Percentiles rank a stretch among this genome's conserved stretches.
Conservation (phyloP, 2,329 filamentous ascomycete species). For the Talaromyces pinophilus region DNA sequence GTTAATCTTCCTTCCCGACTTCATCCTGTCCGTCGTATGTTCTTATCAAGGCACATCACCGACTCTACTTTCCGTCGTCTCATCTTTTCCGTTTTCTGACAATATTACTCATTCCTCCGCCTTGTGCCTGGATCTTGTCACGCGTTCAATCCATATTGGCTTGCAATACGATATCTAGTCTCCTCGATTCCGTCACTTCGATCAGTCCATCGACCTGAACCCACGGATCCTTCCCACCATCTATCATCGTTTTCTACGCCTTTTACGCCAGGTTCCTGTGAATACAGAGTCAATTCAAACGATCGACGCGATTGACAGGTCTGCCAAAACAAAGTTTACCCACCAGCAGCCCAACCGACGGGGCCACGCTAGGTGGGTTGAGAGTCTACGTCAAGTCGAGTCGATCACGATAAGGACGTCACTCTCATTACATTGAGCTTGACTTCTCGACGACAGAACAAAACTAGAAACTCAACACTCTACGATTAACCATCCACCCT, state of each 20-base stretch:
- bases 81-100: neutral
- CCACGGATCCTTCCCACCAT: neutral
- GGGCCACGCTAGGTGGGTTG: constrained; percentile 30
- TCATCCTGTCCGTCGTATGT: neutral
- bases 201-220: constrained; percentile 4
- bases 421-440: neutral
- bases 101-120: neutral
- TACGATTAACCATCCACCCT: neutral
- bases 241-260: constrained; percentile 15
- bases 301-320: neutral
- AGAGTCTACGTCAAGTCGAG: neutral
- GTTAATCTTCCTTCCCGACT: neutral
- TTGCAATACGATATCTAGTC: neutral
- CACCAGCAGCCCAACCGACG: constrained; percentile 31
- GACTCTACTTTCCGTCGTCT: neutral
- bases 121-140: neutral
- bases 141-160: no score
- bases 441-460: neutral
- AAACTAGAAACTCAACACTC: no score
- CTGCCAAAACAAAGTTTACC: constrained; percentile 18
- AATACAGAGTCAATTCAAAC: constrained; percentile 4
- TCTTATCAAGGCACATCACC: neutral
- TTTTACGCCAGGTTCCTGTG: neutral
- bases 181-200: constrained; percentile 13
- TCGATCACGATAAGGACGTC: neutral